Percentiles rank a stretch among this genome's conserved stretches.
phyloP scores from a whole-genome alignment of 768 basidiomycete genomes.

The Leccinellum rugosiceps region DNA sequence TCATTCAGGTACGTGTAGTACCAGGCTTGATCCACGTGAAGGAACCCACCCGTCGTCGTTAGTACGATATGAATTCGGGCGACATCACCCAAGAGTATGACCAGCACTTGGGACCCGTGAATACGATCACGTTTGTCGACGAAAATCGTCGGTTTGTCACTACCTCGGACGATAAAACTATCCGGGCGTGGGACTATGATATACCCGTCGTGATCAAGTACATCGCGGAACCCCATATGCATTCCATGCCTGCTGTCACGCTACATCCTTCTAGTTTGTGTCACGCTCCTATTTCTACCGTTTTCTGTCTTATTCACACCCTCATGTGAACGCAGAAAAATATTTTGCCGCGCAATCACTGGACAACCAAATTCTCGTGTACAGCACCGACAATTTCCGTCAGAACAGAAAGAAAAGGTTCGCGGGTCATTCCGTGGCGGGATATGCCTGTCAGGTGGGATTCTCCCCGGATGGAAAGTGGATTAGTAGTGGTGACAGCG shows the following conservation, averaged over 20 bases:
- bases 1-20: slow-evolving; percentile 73
- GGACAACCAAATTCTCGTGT: slow-evolving; percentile 97
- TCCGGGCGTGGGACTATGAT: slow-evolving; percentile 99
- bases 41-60: slow-evolving; percentile 1
- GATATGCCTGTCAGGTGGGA: slow-evolving; percentile 95
- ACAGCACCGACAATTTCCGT: slow-evolving; percentile 96
- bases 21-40: background rate
- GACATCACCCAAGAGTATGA: slow-evolving; percentile 99
- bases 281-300: slow-evolving; percentile 4
- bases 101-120: slow-evolving; percentile 96
- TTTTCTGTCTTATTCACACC: slow-evolving; percentile 16
- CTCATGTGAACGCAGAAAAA: slow-evolving; percentile 55
- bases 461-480: slow-evolving; percentile 99
- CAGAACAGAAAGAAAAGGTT: slow-evolving; percentile 99
- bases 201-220: slow-evolving; percentile 99
- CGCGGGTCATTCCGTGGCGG: slow-evolving; percentile 94
- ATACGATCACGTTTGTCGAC: slow-evolving; percentile 98
- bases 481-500: slow-evolving; percentile 95
- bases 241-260: slow-evolving; percentile 98
- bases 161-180: slow-evolving; percentile 98
- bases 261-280: slow-evolving; percentile 89
- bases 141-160: slow-evolving; percentile 97
- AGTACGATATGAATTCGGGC: slow-evolving; percentile 95
- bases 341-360: slow-evolving; percentile 97
- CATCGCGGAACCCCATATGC: slow-evolving; percentile 99